These are phyloP conservation scores for Saccharomycopsis fibuligera DNA, from an alignment of 805 yeast species.

Conservation along the genomic window DNA sequence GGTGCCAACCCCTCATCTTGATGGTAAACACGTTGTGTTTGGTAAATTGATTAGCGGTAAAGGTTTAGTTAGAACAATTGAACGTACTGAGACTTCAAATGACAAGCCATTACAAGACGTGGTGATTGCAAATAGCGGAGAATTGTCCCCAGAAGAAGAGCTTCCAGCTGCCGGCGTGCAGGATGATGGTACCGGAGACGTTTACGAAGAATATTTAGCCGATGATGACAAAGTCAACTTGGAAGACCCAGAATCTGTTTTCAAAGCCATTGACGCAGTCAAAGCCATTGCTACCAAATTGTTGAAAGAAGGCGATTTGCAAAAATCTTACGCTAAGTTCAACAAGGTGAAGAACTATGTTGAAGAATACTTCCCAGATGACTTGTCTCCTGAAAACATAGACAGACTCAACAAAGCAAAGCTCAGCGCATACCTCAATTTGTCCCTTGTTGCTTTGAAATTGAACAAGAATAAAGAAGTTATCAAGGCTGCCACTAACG, in stretches of 20 bases:
- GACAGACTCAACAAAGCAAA: constrained; percentile 47
- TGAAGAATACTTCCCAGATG: constrained; percentile 69
- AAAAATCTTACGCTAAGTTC: constrained; percentile 60
- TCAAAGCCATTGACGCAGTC: constrained; percentile 55
- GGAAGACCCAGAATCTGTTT: constrained; percentile 56
- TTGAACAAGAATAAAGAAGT: constrained; percentile 47
- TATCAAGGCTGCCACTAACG: constrained; percentile 56
- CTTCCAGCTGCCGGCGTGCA: constrained; percentile 40
- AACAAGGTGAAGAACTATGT: constrained; percentile 64
- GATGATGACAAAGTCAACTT: constrained; percentile 66
- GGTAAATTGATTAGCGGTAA: constrained; percentile 85
- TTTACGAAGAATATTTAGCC: constrained; percentile 65
- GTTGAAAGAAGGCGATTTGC: constrained; percentile 58
- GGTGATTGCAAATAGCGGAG: constrained; percentile 75
- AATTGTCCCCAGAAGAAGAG: constrained; percentile 44
- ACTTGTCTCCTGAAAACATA: constrained; percentile 48
- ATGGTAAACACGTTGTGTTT: constrained; percentile 94
- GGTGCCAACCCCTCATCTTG: constrained; percentile 87
- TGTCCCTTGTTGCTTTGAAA: constrained; percentile 69
- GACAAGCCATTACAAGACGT: constrained; percentile 74
- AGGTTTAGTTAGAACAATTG: constrained; percentile 71
- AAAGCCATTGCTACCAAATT: constrained; percentile 74
- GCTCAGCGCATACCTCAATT: constrained; percentile 61
- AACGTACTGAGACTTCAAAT: constrained; percentile 53
- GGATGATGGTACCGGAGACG: constrained; percentile 82